Conservation (phyloP, 2,329 filamentous ascomycete genomes). For the Fusarium verticillioides region DNA sequence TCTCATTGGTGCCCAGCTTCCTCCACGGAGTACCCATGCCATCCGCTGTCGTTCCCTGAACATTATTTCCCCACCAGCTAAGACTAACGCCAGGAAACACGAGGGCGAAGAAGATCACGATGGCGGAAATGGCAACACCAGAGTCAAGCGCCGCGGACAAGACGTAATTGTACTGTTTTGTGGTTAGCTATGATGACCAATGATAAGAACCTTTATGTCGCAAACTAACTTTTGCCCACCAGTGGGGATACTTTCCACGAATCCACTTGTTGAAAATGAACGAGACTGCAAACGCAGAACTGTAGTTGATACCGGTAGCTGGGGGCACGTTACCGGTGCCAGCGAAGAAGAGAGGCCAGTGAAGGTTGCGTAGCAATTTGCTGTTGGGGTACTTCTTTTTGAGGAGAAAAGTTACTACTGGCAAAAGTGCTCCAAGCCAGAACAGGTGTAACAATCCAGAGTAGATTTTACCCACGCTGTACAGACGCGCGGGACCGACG, state of each 20-base stretch:
- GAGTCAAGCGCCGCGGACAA: background rate
- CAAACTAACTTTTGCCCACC: conserved; percentile 3
- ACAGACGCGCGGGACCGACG: background rate
- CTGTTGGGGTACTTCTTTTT: background rate
- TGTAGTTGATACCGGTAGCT: background rate
- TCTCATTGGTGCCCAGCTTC: background rate
- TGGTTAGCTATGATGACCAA: background rate
- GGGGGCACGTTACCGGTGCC: background rate
- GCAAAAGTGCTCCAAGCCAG: background rate
- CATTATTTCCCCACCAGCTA: conserved; percentile 1
- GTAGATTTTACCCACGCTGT: conserved; percentile 2
- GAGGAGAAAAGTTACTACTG: background rate
- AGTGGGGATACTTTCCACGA: background rate
- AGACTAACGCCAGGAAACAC: background rate
- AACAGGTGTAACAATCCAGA: background rate
- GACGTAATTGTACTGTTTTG: background rate
- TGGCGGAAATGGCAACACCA: background rate
- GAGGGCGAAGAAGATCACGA: background rate
- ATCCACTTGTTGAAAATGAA: conserved; percentile 15
- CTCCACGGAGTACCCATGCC: background rate
- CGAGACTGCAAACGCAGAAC: background rate
- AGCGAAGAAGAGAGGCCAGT: conserved; percentile 9
- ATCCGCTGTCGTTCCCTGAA: background rate
- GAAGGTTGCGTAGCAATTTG: background rate
- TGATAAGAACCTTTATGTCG: too few species aligned